phyloP scores from a whole-genome alignment of 352 stramenopile species.

The Phytophthora kernoviae region DNA sequence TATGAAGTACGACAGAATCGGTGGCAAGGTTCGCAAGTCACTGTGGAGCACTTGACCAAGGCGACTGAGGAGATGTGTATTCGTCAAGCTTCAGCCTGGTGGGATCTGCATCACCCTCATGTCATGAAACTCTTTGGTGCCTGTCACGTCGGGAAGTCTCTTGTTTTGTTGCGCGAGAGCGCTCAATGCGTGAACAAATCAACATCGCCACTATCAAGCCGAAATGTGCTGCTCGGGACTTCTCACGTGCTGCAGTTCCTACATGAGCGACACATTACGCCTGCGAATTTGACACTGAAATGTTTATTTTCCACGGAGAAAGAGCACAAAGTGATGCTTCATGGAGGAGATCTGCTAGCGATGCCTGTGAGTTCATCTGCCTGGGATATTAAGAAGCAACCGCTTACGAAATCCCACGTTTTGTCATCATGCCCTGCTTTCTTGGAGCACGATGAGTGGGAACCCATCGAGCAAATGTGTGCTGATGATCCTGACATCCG shows the following conservation, averaged over 20 bases:
- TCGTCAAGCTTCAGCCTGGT: constrained; percentile 33
- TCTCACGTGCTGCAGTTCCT: constrained; percentile 26
- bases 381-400: constrained; percentile 1
- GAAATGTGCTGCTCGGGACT: constrained; percentile 19
- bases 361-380: not conserved
- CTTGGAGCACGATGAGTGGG: constrained; percentile 19
- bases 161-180: constrained; percentile 28
- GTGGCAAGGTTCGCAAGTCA: constrained; percentile 27
- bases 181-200: constrained; percentile 25
- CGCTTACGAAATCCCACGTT: not conserved
- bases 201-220: constrained; percentile 6
- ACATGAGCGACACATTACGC: constrained; percentile 21
- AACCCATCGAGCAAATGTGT: constrained; percentile 22
- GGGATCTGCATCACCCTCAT: constrained; percentile 36
- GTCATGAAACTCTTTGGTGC: constrained; percentile 41
- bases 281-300: constrained; percentile 13
- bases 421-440: constrained; percentile 11
- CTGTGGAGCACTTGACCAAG: constrained; percentile 20
- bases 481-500: constrained; percentile 7
- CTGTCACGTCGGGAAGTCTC: constrained; percentile 36
- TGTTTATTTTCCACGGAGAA: constrained; percentile 21
- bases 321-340: constrained; percentile 24
- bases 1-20: constrained; percentile 26
- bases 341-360: constrained; percentile 18
- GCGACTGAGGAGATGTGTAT: constrained; percentile 32